These are phyloP conservation scores for Penicillium sclerotigenum DNA, from an alignment of 2,329 filamentous ascomycete species.

Conservation along the genomic window DNA sequence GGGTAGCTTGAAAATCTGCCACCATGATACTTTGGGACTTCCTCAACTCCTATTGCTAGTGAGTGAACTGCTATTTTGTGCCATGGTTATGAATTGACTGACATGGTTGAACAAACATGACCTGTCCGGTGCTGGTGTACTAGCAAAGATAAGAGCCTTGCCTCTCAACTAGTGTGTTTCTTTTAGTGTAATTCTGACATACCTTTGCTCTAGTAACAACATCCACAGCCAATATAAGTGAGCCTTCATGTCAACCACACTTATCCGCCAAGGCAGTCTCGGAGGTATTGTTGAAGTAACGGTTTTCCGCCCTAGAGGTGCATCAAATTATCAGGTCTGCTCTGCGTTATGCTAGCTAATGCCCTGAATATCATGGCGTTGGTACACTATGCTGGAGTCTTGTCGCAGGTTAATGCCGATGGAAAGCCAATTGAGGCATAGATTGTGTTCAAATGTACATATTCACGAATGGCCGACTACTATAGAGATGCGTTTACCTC, in stretches of 20 bases:
- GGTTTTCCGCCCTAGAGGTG: neutral
- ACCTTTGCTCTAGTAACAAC: neutral
- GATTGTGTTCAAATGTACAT: neutral
- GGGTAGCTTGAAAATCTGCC: no score
- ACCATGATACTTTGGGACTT: no score
- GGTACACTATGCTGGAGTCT: neutral
- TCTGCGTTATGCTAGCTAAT: neutral
- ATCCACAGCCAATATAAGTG: neutral
- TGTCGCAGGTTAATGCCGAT: neutral
- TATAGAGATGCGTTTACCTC: neutral
- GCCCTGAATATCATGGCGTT: neutral
- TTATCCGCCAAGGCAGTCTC: neutral
- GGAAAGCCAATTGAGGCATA: neutral
- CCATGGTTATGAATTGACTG: no score
- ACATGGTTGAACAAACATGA: no score
- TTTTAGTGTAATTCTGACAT: neutral
- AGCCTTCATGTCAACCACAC: neutral
- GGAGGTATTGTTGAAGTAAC: neutral
- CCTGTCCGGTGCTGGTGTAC: no score
- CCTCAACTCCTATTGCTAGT: no score
- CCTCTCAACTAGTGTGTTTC: neutral
- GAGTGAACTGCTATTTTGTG: no score
- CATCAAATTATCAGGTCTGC: neutral
- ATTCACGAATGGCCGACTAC: neutral
- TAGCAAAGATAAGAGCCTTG: no score